These are phyloP conservation scores for Candida pini DNA, from an alignment of 805 yeast genomes.

Conservation along the genomic window DNA sequence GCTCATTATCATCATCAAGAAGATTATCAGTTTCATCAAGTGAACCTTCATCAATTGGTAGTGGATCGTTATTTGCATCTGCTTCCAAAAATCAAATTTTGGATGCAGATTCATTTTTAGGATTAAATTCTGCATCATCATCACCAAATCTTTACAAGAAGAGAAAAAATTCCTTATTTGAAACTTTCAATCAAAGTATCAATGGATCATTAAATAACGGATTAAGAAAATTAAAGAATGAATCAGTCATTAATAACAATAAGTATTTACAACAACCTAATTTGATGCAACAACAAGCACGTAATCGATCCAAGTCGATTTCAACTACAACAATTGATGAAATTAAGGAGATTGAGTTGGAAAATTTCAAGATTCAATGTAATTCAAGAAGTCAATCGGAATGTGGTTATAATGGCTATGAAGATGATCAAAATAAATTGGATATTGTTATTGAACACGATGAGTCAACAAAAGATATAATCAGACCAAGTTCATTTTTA, in stretches of 20 bases:
- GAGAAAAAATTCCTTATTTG: conserved; percentile 20
- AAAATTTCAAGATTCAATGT: conserved; percentile 10
- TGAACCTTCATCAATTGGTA: not conserved
- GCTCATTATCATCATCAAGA: conserved; percentile 22
- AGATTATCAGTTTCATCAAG: conserved; percentile 22
- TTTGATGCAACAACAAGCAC: conserved; percentile 1
- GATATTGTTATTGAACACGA: not conserved
- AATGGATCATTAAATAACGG: conserved; percentile 23
- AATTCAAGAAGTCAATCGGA: conserved; percentile 18
- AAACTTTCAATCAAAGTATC: conserved; percentile 22
- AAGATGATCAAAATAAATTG: not conserved
- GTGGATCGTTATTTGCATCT: not conserved
- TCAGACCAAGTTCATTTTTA: conserved; percentile 8
- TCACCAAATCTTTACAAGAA: conserved; percentile 7
- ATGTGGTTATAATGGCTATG: conserved; percentile 10
- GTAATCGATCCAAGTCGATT: conserved; percentile 12
- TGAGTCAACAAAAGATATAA: not conserved
- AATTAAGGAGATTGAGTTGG: conserved; percentile 11
- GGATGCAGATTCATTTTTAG: conserved; percentile 4
- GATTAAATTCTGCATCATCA: conserved; percentile 3
- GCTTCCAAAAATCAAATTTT: conserved; percentile 2
- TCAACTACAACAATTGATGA: conserved; percentile 10
- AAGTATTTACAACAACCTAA: not conserved
- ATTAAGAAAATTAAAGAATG: conserved; percentile 19
- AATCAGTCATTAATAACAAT: conserved; percentile 3